Percentiles rank a stretch among this genome's conserved stretches.
Conservation (phyloP, 2,329 filamentous ascomycete species). For the Cercospora zeina region DNA sequence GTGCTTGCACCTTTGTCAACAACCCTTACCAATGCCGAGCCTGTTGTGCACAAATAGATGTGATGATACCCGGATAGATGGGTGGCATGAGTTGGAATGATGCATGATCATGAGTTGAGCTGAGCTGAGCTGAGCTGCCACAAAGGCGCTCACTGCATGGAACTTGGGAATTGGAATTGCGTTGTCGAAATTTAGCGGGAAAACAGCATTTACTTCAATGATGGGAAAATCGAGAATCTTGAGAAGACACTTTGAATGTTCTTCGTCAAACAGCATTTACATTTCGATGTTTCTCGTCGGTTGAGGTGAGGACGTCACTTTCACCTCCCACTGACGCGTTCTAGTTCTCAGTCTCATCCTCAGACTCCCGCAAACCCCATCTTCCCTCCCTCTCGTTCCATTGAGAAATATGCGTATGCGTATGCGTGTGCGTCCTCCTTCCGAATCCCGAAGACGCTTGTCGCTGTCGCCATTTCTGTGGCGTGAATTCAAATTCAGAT, state of each 20-base stretch:
- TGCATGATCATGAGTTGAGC: background rate
- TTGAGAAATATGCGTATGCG: background rate
- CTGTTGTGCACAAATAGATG: constrained; percentile 19
- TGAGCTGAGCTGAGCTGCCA: background rate
- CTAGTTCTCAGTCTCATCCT: background rate
- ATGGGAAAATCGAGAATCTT: no score
- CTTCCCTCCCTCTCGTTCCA: background rate
- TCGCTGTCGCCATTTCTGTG: background rate
- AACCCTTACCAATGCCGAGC: constrained; percentile 26
- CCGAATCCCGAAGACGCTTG: background rate
- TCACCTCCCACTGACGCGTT: no score
- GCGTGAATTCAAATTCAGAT: background rate
- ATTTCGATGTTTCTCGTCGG: background rate
- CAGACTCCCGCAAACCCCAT: background rate
- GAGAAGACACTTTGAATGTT: no score
- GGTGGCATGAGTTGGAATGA: background rate
- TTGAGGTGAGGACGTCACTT: no score
- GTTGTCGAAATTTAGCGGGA: no score
- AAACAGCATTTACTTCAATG: no score
- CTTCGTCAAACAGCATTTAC: no score
- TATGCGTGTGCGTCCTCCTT: no score
- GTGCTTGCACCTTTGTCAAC: constrained; percentile 49
- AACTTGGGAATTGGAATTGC: no score
- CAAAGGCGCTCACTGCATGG: no score
- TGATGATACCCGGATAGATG: background rate